These are phyloP conservation scores for Setaria viridis DNA, from an alignment of 202 grass and related monocot genomes.

Conservation along the genomic window DNA sequence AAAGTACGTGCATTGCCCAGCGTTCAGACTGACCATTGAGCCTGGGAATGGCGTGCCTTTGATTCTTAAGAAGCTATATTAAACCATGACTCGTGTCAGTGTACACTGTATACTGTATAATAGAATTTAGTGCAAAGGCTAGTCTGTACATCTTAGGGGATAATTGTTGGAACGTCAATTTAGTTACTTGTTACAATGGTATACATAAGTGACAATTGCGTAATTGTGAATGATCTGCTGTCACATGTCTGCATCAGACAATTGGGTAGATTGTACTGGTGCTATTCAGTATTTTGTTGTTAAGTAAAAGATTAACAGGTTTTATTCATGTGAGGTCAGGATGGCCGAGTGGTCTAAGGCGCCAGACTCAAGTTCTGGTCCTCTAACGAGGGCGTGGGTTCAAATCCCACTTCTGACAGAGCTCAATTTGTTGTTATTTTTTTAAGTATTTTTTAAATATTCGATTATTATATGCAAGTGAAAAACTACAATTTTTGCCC, in stretches of 20 bases:
- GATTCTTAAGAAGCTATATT: conserved; percentile 35
- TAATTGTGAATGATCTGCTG: not conserved
- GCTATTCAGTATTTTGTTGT: too few relatives aligned
- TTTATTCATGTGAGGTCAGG: not conserved
- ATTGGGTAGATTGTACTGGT: too few relatives aligned
- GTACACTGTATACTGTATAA: not conserved
- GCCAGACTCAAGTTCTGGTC: conserved; percentile 99
- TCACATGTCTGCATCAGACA: not conserved
- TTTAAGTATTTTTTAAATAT: too few relatives aligned
- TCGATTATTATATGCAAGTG: too few relatives aligned
- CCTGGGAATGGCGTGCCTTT: conserved; percentile 57
- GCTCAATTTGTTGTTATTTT: too few relatives aligned
- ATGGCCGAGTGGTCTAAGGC: conserved; percentile 99
- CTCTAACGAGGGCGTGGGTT: conserved; percentile 96
- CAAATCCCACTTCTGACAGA: conserved; percentile 99
- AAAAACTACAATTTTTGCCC: too few relatives aligned
- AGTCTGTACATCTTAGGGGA: not conserved
- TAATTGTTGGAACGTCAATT: not conserved
- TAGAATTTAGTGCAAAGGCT: not conserved
- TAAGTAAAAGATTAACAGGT: too few relatives aligned
- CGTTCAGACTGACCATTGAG: conserved; percentile 68
- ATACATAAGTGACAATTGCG: not conserved
- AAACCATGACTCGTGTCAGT: not conserved
- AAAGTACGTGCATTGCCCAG: conserved; percentile 56
- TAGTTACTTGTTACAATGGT: not conserved